These are phyloP conservation scores for Scutellaria galericulata DNA, from an alignment of 257 asterid species.

Conservation along the genomic window DNA sequence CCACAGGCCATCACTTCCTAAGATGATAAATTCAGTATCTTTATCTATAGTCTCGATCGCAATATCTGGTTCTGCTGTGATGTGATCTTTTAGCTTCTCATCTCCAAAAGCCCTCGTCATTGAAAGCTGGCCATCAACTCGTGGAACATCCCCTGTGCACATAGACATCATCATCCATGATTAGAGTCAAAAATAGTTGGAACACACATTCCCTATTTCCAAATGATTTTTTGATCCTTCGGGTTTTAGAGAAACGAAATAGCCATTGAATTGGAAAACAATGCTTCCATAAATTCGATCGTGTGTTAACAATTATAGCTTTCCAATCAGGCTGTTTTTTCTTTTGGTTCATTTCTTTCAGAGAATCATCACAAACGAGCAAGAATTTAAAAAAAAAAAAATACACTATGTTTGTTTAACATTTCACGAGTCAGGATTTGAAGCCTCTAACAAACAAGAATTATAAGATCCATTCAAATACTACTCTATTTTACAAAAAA, in stretches of 20 bases:
- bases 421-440: too few species aligned
- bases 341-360: too few species aligned
- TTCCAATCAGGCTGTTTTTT: too few species aligned
- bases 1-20: constrained; percentile 72
- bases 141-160: constrained; percentile 44
- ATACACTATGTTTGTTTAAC: too few species aligned
- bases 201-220: background rate
- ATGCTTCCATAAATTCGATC: too few species aligned
- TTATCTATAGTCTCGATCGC: constrained; percentile 29
- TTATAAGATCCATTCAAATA: too few species aligned
- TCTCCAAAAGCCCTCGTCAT: constrained; percentile 72
- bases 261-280: too few species aligned
- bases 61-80: constrained; percentile 48
- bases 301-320: too few species aligned
- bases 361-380: too few species aligned
- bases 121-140: constrained; percentile 58
- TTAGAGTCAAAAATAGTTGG: background rate
- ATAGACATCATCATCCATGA: background rate
- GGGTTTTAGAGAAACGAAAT: background rate
- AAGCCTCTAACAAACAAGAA: too few species aligned
- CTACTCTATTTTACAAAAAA: too few species aligned
- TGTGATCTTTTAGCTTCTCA: constrained; percentile 50
- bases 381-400: too few species aligned
- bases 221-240: background rate
- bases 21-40: constrained; percentile 37